Percentiles rank a stretch among this genome's conserved stretches.
Evolutionary conservation across 805 yeast species (phyloP).

Genomic region (Peterozyma toletana): DNA sequence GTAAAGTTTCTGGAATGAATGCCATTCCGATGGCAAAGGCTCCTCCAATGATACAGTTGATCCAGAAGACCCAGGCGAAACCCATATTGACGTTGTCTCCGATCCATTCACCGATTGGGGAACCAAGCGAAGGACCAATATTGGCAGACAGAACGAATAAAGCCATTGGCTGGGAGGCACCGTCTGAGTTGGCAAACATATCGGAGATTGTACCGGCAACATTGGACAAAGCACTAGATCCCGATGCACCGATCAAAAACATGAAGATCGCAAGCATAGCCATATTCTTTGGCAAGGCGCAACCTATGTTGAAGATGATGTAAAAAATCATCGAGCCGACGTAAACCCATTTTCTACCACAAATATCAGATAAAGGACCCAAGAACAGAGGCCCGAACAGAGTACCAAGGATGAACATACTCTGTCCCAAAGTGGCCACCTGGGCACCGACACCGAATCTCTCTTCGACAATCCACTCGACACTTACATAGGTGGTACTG

Average conservation of each 20-base stretch:
- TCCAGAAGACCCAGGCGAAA: slow-evolving; percentile 24
- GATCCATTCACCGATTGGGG: slow-evolving; percentile 28
- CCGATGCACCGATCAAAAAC: slow-evolving; percentile 23
- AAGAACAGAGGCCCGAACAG: slow-evolving; percentile 27
- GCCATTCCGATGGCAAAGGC: slow-evolving; percentile 13
- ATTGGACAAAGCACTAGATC: slow-evolving; percentile 24
- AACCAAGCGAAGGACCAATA: slow-evolving; percentile 28
- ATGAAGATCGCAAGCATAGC: slow-evolving; percentile 24
- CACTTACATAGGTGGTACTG: slow-evolving; percentile 24
- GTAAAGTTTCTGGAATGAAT: slow-evolving; percentile 27
- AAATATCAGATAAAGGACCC: slow-evolving; percentile 28
- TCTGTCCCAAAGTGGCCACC: slow-evolving; percentile 26
- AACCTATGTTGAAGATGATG: slow-evolving; percentile 23
- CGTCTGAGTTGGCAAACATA: slow-evolving; percentile 24
- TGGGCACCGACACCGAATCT: slow-evolving; percentile 18
- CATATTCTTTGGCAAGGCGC: slow-evolving; percentile 25
- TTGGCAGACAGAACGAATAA: slow-evolving; percentile 25
- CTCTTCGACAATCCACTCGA: slow-evolving; percentile 20
- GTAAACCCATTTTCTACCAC: slow-evolving; percentile 29
- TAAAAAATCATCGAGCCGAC: slow-evolving; percentile 21
- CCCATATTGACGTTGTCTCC: slow-evolving; percentile 20
- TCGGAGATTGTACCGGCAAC: slow-evolving; percentile 30
- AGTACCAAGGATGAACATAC: slow-evolving; percentile 27
- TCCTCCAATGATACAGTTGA: slow-evolving; percentile 24
- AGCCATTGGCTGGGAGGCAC: slow-evolving; percentile 28